Percentiles rank a stretch among this genome's conserved stretches.
Evolutionary conservation across 176 grass and related monocot species (phyloP).

Genomic region (Pontederia crassipes): DNA sequence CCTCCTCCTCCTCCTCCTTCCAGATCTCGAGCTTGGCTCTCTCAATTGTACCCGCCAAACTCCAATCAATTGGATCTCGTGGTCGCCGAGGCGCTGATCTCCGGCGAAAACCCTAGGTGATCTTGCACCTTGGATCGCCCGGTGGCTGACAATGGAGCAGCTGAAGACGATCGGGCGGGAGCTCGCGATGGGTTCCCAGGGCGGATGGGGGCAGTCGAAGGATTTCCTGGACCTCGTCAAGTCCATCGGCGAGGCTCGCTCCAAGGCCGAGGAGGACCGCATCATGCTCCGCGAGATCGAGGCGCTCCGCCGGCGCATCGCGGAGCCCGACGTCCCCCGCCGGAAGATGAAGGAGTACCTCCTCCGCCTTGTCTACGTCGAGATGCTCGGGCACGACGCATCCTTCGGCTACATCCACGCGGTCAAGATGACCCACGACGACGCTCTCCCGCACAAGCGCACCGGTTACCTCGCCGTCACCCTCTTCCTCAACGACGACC

Average conservation of each 20-base stretch:
- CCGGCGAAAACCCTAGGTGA: too few species aligned
- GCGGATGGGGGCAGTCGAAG: conserved; percentile 85
- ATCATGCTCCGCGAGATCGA: conserved; percentile 91
- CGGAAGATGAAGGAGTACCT: conserved; percentile 97
- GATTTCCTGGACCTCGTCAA: conserved; percentile 99
- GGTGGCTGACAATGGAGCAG: conserved; percentile 47
- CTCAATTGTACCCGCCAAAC: too few species aligned
- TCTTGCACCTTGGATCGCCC: too few species aligned
- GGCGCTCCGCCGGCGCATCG: conserved; percentile 70
- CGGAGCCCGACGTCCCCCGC: conserved; percentile 87
- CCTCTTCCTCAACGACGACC: conserved; percentile 86
- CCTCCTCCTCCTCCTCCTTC: too few species aligned
- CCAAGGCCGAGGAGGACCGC: conserved; percentile 99
- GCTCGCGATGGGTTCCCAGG: conserved; percentile 93
- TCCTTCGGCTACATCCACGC: conserved; percentile 99
- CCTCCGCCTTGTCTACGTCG: conserved; percentile 84
- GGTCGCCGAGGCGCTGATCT: too few species aligned
- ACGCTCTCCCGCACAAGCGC: conserved; percentile 76
- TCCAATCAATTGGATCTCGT: too few species aligned
- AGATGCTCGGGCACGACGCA: conserved; percentile 99
- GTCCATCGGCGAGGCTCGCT: conserved; percentile 93
- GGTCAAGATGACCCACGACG: conserved; percentile 99
- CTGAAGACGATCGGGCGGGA: conserved; percentile 94
- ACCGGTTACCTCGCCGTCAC: conserved; percentile 94
- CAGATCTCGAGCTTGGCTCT: too few species aligned